phyloP scores from a whole-genome alignment of 768 basidiomycete species.

The Cystobasidium tubakii region DNA sequence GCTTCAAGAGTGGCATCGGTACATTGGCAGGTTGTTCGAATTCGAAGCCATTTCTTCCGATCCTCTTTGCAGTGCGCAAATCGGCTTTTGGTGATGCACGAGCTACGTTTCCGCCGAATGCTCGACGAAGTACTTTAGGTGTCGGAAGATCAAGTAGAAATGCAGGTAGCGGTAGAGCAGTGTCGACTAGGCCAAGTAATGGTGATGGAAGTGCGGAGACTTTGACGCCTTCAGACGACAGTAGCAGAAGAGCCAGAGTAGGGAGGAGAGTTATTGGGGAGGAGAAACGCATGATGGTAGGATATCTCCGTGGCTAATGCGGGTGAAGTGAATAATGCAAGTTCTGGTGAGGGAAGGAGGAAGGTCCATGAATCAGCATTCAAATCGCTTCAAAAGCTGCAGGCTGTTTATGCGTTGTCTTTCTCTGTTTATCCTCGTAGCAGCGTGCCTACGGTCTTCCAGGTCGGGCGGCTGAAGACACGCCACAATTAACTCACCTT shows the following conservation, averaged over 20 bases:
- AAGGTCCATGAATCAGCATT: neutral
- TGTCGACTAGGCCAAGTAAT: neutral
- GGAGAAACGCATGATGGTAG: neutral
- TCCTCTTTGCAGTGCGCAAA: neutral
- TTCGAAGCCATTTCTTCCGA: neutral
- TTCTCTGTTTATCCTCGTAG: neutral
- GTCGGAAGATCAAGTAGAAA: neutral
- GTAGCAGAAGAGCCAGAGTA: neutral
- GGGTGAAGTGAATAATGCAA: neutral
- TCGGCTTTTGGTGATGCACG: neutral
- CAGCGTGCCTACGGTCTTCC: neutral
- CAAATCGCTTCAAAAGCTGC: neutral
- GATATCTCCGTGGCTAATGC: neutral
- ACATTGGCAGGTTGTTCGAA: neutral
- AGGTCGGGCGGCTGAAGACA: neutral
- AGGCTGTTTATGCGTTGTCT: neutral
- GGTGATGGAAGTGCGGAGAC: neutral
- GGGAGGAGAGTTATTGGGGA: neutral
- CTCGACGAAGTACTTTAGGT: neutral
- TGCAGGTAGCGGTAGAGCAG: neutral
- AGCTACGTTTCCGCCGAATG: neutral
- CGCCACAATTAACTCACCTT: neutral
- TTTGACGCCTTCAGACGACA: neutral
- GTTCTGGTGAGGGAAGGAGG: neutral
- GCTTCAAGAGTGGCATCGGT: conserved; percentile 22